phyloP scores from a whole-genome alignment of 306 rosid genomes.

The Prunus armeniaca region DNA sequence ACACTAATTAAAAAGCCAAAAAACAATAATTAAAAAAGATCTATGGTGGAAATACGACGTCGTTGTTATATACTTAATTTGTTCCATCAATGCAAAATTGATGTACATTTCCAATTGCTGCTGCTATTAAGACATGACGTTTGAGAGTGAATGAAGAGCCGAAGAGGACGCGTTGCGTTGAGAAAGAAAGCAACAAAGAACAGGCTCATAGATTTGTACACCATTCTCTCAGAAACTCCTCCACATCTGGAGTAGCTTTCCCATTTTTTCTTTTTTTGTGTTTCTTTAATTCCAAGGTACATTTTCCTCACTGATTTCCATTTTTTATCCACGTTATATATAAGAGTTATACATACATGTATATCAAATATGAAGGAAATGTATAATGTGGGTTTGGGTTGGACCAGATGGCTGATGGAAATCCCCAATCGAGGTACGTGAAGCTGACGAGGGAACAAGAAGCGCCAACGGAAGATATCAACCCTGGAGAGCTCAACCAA shows the following conservation, averaged over 20 bases:
- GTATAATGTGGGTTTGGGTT: neutral
- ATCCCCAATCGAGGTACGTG: slow-evolving; percentile 47
- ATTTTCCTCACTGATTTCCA: neutral
- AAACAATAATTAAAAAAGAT: too few relatives aligned
- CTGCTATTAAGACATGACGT: slow-evolving; percentile 6
- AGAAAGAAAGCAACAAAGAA: neutral
- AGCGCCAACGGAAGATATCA: slow-evolving; percentile 47
- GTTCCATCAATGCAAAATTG: neutral
- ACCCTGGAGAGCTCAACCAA: slow-evolving; percentile 69
- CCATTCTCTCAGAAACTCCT: neutral
- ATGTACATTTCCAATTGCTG: neutral
- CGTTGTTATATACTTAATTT: too few relatives aligned
- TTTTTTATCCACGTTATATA: too few relatives aligned
- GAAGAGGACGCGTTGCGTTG: slow-evolving; percentile 8
- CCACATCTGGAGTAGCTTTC: neutral
- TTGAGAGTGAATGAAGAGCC: slow-evolving; percentile 3
- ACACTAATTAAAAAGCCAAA: too few relatives aligned
- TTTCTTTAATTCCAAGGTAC: neutral
- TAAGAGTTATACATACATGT: neutral
- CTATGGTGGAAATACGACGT: too few relatives aligned
- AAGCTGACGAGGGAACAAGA: slow-evolving; percentile 52
- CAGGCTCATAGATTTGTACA: neutral
- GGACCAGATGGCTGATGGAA: slow-evolving; percentile 45
- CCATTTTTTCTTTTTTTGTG: neutral
- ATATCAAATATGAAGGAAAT: neutral